Base-by-base conservation (phyloP, 345 rosid species). In the Eucalyptus polybractea region DNA sequence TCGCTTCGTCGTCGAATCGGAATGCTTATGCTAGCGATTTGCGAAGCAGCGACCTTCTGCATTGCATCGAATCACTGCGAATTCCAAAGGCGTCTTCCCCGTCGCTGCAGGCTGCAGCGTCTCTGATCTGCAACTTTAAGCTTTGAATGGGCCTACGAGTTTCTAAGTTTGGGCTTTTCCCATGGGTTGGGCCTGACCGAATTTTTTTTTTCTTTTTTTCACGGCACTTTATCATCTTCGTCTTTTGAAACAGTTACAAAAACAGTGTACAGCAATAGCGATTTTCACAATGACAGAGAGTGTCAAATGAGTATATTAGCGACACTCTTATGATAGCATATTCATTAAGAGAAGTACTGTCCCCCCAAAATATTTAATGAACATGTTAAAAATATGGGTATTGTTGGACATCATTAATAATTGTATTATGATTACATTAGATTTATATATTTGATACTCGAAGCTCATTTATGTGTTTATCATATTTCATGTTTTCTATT, bases 321-420 rank as follows among this genome's bases (percentile, higher is more conserved):
- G 0, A 51, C 8, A 51, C 54, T 51, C 54, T 16, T 6, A 51
- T 51, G 4, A 16, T 16, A 51, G 8, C 54, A 51, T 7, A 17
- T 51, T 51, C 54, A 51, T 51, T 51, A 51, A 17, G 0, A 17
- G 2, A 51, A 51, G 2, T 51, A 51, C 0, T 6, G 8, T 49
- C 53, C 54, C 53, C 53, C 7, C 19, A 50, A 50, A 50, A 50
- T 0, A 16, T 50, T 50, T 50, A 6, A 50, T 50, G 8, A 50
- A 50, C 4, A 16, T 1, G 4, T 50, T 3, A 2, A 50, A 50
- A 50, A 0, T 0, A 50, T 50, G 21, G 8, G 8, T 21, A 50
- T 50, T 50, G 16, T 50, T 50, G 8, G 54, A 16, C 2, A 0
- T 50, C 54, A 50, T 50, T 50, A 16, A 3, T 50, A 50, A 50